A percentile compares a stretch with the other conserved stretches of the same genome.
Conservation (phyloP, 169 alveolate genomes). For the Plasmodium cynomolgi region DNA sequence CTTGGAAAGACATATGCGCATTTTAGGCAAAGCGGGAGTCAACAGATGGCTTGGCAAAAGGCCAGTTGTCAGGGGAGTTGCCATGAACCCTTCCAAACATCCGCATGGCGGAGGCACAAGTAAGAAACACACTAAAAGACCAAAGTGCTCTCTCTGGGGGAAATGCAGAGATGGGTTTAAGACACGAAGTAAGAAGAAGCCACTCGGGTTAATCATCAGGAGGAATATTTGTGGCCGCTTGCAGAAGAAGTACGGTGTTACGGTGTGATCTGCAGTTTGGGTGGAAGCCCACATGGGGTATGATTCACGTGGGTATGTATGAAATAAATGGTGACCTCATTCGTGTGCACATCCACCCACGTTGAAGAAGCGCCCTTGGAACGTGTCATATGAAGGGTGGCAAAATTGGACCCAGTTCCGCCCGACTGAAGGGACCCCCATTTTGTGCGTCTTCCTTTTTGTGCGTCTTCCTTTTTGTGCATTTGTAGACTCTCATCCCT, state of each 20-base stretch:
- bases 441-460: not conserved
- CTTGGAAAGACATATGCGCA: slow-evolving; percentile 79
- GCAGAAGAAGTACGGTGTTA: slow-evolving; percentile 85
- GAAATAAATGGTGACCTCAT: not conserved
- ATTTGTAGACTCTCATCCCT: not conserved
- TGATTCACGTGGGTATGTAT: not conserved
- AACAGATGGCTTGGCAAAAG: slow-evolving; percentile 88
- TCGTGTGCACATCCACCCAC: not conserved
- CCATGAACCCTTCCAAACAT: slow-evolving; percentile 89
- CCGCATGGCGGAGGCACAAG: slow-evolving; percentile 92
- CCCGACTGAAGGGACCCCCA: not conserved
- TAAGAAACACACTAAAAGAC: slow-evolving; percentile 86
- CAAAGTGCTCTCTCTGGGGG: slow-evolving; percentile 90
- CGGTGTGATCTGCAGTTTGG: not conserved
- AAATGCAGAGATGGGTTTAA: slow-evolving; percentile 83
- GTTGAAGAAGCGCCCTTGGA: not conserved
- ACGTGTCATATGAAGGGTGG: not conserved
- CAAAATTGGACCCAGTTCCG: not conserved
- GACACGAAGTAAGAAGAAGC: slow-evolving; percentile 85
- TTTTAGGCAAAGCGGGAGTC: slow-evolving; percentile 87
- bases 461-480: not conserved
- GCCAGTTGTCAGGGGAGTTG: slow-evolving; percentile 90
- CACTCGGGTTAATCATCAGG: slow-evolving; percentile 87
- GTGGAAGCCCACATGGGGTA: not conserved
- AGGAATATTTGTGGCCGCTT: slow-evolving; percentile 86